phyloP scores from a whole-genome alignment of 1,284 basidiomycete genomes.

The Cryptococcus sp. region DNA sequence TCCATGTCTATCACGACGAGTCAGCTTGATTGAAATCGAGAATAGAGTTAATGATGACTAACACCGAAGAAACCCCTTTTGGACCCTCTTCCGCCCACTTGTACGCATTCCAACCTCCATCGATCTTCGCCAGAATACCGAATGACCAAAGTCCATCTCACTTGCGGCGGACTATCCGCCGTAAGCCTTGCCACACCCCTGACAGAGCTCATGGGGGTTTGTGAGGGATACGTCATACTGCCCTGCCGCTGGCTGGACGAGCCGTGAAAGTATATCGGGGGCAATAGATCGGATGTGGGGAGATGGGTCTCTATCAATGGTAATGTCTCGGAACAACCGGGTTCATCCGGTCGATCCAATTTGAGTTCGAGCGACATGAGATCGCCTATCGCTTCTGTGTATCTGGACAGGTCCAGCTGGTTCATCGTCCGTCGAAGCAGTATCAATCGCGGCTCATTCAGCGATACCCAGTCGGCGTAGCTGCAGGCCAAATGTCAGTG shows the following conservation, averaged over 20 bases:
- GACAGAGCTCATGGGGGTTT: slow-evolving; percentile 20
- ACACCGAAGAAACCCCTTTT: slow-evolving; percentile 48
- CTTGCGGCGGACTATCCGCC: slow-evolving; percentile 43
- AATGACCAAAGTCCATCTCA: slow-evolving; percentile 48
- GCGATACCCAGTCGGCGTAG: slow-evolving; percentile 44
- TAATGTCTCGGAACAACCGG: slow-evolving; percentile 2
- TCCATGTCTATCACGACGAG: slow-evolving; percentile 32
- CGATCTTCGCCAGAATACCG: slow-evolving; percentile 41
- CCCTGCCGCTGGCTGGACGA: slow-evolving; percentile 16
- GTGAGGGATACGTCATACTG: slow-evolving; percentile 7
- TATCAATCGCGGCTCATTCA: slow-evolving; percentile 39
- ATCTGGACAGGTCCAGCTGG: slow-evolving; percentile 36
- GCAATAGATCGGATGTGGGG: slow-evolving; percentile 33
- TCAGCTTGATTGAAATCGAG: neutral
- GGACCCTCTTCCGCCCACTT: slow-evolving; percentile 40
- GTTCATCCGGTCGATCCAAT: slow-evolving; percentile 11
- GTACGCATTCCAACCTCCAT: slow-evolving; percentile 44
- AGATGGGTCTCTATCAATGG: slow-evolving; percentile 28
- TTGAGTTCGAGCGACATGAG: slow-evolving; percentile 35
- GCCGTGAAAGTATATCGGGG: slow-evolving; percentile 43
- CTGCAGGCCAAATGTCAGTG: slow-evolving; percentile 15
- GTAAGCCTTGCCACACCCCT: slow-evolving; percentile 44
- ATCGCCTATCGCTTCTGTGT: slow-evolving; percentile 46
- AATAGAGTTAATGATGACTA: slow-evolving; percentile 5
- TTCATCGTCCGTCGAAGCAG: slow-evolving; percentile 14